Evolutionary conservation across 768 basidiomycete species (phyloP).

Genomic region (Pisolithus sp.): DNA sequence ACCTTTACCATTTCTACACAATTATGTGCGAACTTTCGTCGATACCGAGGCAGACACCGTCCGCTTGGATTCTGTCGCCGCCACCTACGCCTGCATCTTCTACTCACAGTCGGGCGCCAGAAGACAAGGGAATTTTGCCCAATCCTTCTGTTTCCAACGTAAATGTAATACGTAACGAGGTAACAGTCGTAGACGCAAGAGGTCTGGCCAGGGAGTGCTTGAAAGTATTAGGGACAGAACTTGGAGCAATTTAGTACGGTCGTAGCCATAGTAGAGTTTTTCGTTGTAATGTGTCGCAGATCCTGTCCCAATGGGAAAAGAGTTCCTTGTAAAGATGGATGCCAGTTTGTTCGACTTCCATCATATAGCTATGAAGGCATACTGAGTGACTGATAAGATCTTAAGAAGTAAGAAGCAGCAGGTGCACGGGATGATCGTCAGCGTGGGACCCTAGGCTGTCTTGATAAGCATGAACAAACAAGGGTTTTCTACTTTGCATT

Average conservation of each 20-base stretch:
- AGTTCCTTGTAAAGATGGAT: too few species aligned
- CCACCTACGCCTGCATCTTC: not conserved
- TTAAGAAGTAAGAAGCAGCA: too few species aligned
- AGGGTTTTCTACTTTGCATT: too few species aligned
- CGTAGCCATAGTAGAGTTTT: not conserved
- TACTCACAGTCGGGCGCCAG: slow-evolving; percentile 1
- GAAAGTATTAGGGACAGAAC: slow-evolving; percentile 64
- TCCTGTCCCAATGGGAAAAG: too few species aligned
- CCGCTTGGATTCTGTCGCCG: slow-evolving; percentile 48
- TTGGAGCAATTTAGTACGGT: slow-evolving; percentile 41
- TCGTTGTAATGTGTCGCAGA: not conserved
- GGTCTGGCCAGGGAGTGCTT: slow-evolving; percentile 61
- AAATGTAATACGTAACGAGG: slow-evolving; percentile 7
- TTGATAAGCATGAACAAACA: too few species aligned
- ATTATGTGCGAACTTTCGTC: slow-evolving; percentile 75
- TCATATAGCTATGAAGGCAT: too few species aligned
- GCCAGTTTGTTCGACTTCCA: too few species aligned
- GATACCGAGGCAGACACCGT: slow-evolving; percentile 59
- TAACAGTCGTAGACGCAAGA: slow-evolving; percentile 57
- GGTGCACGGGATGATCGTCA: too few species aligned
- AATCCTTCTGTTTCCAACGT: slow-evolving; percentile 18
- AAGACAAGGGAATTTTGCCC: slow-evolving; percentile 9
- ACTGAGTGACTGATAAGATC: too few species aligned
- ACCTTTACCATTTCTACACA: slow-evolving; percentile 84
- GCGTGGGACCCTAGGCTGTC: too few species aligned